A percentile compares a stretch with the other conserved stretches of the same genome.
These are phyloP conservation scores for Rhododendron ovatum DNA, from an alignment of 148 eudicot species.

Conservation along the genomic window DNA sequence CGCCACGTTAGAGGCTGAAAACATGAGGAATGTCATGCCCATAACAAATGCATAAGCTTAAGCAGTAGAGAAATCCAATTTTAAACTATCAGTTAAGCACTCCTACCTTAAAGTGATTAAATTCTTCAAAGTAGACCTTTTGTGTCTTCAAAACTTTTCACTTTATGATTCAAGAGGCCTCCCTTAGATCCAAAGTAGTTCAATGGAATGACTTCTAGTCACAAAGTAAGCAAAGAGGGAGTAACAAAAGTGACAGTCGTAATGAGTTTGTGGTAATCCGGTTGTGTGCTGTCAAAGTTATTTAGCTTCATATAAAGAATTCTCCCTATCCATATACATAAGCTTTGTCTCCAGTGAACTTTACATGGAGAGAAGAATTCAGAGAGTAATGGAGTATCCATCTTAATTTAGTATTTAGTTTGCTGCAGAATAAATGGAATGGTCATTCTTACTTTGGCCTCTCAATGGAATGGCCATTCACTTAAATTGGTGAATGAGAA, in stretches of 20 bases:
- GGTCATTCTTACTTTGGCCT: too few species aligned
- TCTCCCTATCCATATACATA: too few species aligned
- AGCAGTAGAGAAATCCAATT: neutral
- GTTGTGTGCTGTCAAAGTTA: too few species aligned
- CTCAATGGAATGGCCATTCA: too few species aligned
- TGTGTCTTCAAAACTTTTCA: conserved; percentile 54
- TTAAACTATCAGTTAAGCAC: neutral
- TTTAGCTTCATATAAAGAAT: too few species aligned
- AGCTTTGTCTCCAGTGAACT: too few species aligned
- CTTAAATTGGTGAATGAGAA: too few species aligned
- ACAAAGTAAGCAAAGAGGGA: conserved; percentile 2
- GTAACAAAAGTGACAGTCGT: neutral
- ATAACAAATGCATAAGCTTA: conserved; percentile 5
- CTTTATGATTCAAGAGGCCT: conserved; percentile 52
- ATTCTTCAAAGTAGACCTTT: conserved; percentile 46
- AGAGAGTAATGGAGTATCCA: too few species aligned
- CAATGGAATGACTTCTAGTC: conserved; percentile 3
- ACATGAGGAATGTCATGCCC: conserved; percentile 11
- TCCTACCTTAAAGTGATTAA: conserved; percentile 58
- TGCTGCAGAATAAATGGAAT: too few species aligned
- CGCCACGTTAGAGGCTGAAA: conserved; percentile 13
- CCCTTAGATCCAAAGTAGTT: conserved; percentile 47
- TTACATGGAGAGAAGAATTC: too few species aligned
- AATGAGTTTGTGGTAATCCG: too few species aligned
- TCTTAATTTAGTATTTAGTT: too few species aligned